These are phyloP conservation scores for Cyclanthera cordifolia DNA, from an alignment of 306 rosid species.

Conservation along the genomic window DNA sequence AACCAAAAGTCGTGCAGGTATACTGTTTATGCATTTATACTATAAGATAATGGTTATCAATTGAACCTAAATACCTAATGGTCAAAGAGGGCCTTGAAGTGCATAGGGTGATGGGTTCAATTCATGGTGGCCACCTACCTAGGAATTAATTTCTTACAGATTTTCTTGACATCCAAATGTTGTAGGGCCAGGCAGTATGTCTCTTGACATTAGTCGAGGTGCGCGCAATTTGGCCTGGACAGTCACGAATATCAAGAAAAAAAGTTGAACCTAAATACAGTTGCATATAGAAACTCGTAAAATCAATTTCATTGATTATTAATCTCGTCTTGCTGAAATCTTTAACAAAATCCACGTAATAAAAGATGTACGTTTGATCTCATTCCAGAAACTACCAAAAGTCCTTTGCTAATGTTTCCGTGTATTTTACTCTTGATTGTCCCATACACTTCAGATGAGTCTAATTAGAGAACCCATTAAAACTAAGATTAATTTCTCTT, in stretches of 20 bases:
- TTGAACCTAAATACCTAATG: no score
- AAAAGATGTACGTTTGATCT: background rate
- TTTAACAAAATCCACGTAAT: background rate
- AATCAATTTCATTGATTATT: background rate
- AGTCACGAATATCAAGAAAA: no score
- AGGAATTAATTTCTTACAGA: no score
- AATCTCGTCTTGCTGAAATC: background rate
- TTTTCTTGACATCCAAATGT: no score
- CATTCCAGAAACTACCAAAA: background rate
- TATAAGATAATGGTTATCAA: background rate
- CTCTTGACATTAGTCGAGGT: no score
- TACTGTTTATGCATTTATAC: background rate
- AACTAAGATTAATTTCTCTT: background rate
- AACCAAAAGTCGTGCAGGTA: slow-evolving; percentile 87
- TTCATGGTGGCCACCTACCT: no score
- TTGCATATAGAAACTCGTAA: background rate
- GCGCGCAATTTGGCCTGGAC: no score
- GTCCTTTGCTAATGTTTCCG: no score
- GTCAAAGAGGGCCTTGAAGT: no score
- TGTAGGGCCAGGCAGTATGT: no score
- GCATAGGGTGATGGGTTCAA: no score
- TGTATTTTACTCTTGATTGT: background rate
- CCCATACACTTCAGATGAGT: background rate
- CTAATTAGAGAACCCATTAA: background rate
- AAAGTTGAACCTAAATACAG: no score